A percentile compares a stretch with the other conserved stretches of the same genome.
These are phyloP conservation scores for Acanthamoeba healyi DNA, from an alignment of 208 protist genomes.

Conservation along the genomic window DNA sequence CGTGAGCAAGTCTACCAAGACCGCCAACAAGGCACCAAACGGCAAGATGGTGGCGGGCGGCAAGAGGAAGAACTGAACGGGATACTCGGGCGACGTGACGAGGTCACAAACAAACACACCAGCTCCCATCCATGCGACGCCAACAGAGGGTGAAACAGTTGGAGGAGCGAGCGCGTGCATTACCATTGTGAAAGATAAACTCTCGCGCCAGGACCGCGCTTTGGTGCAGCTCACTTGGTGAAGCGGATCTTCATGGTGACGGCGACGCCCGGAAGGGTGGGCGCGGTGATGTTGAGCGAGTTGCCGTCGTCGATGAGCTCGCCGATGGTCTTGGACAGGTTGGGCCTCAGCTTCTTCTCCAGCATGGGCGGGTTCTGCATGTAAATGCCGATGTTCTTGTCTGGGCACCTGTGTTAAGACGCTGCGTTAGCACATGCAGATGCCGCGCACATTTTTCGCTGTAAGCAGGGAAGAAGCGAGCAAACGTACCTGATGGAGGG, in stretches of 20 bases:
- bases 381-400: slow-evolving; percentile 49
- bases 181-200: neutral
- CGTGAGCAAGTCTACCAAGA: neutral
- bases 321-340: slow-evolving; percentile 46
- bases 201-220: too few species aligned
- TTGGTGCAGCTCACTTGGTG: neutral
- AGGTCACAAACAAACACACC: too few species aligned
- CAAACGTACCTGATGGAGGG: neutral
- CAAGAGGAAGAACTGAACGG: neutral
- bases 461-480: too few species aligned
- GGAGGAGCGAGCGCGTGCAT: too few species aligned
- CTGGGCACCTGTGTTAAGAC: neutral
- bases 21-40: neutral
- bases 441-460: too few species aligned
- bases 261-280: slow-evolving; percentile 36
- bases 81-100: too few species aligned
- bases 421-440: too few species aligned
- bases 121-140: too few species aligned
- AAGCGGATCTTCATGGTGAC: slow-evolving; percentile 37
- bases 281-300: slow-evolving; percentile 42
- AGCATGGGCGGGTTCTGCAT: slow-evolving; percentile 52
- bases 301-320: slow-evolving; percentile 29
- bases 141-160: too few species aligned
- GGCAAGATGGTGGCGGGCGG: too few species aligned
- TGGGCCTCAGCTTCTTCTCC: slow-evolving; percentile 64